These are phyloP conservation scores for Fragilariopsis cylindrus DNA, from an alignment of 108 stramenopile species.

Conservation along the genomic window DNA sequence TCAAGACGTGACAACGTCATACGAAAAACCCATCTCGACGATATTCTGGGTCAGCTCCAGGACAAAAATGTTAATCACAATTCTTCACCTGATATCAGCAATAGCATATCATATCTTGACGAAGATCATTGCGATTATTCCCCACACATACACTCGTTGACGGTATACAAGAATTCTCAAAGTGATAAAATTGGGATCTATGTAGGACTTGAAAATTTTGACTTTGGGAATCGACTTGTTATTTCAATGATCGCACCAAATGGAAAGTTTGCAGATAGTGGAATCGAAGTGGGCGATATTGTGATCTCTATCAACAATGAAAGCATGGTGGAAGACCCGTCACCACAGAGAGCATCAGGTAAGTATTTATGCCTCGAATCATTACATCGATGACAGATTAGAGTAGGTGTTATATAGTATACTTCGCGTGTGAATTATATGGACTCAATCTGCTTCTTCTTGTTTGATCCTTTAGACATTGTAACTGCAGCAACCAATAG, in stretches of 20 bases:
- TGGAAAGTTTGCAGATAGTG: slow-evolving; percentile 29
- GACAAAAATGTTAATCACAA: too few species aligned
- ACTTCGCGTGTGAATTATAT: neutral
- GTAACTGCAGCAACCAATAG: slow-evolving; percentile 18
- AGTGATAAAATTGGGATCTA: slow-evolving; percentile 30
- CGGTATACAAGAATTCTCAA: slow-evolving; percentile 17
- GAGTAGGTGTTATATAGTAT: neutral
- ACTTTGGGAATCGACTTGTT: slow-evolving; percentile 21
- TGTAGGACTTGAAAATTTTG: slow-evolving; percentile 12
- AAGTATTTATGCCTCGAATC: neutral
- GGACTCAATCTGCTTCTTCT: neutral
- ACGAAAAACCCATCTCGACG: slow-evolving; percentile 3
- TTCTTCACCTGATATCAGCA: neutral
- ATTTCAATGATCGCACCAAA: slow-evolving; percentile 23
- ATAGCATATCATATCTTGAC: neutral
- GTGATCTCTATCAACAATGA: slow-evolving; percentile 27
- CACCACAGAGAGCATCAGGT: slow-evolving; percentile 24
- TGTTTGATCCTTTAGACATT: slow-evolving; percentile 19
- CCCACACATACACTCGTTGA: slow-evolving; percentile 2
- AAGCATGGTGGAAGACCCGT: slow-evolving; percentile 16
- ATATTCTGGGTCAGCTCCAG: neutral
- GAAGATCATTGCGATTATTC: neutral
- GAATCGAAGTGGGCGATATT: slow-evolving; percentile 27
- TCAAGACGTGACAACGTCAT: neutral
- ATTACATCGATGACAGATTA: neutral